A percentile compares a stretch with the other conserved stretches of the same genome.
Evolutionary conservation across 2,329 filamentous ascomycete species (phyloP).

Genomic region (Monilinia polystroma): DNA sequence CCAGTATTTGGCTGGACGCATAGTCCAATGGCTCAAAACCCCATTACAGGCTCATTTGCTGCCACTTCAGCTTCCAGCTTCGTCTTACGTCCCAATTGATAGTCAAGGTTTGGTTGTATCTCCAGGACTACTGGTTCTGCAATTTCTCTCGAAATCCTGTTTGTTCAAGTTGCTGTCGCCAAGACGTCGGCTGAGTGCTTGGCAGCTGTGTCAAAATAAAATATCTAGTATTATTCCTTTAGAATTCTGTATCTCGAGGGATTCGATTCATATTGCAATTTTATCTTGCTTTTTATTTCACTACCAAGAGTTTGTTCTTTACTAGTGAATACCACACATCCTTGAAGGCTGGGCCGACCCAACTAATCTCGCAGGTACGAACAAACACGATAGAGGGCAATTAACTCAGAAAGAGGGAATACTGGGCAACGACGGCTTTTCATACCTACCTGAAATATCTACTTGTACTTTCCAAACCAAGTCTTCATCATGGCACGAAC

Average conservation of each 20-base stretch:
- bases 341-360: neutral
- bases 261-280: constrained; percentile 7
- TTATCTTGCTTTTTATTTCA: neutral
- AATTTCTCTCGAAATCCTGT: neutral
- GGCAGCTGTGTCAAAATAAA: constrained; percentile 17
- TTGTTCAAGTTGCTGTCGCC: constrained; percentile 9
- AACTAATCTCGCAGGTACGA: constrained; percentile 15
- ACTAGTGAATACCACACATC: neutral
- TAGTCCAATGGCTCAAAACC: neutral
- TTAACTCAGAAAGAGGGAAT: neutral
- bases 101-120: neutral
- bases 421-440: constrained; percentile 3
- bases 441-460: neutral
- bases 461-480: neutral
- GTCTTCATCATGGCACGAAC: constrained; percentile 7
- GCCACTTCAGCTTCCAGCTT: too few relatives aligned
- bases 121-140: neutral
- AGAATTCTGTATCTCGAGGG: neutral
- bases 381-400: neutral
- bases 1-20: neutral
- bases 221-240: neutral
- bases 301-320: neutral
- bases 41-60: neutral
- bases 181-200: constrained; percentile 19
- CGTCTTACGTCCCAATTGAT: neutral